phyloP scores from a whole-genome alignment of 345 rosid species.

The Bruguiera gymnorhiza region DNA sequence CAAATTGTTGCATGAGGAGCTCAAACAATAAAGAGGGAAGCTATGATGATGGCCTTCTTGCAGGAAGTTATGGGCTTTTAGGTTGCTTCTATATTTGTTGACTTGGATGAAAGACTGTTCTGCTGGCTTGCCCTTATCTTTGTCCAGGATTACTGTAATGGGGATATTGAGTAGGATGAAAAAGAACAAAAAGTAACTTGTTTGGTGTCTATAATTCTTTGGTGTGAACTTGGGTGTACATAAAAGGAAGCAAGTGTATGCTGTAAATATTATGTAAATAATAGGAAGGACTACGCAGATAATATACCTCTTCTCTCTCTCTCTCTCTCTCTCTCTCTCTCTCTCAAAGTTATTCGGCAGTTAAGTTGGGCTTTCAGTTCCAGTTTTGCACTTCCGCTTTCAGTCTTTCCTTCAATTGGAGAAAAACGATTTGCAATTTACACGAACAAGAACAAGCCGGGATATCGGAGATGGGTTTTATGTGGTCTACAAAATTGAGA shows the following conservation, averaged over 20 bases:
- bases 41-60: background rate
- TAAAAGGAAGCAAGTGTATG: background rate
- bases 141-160: background rate
- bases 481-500: no score
- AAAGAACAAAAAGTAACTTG: background rate
- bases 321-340: background rate
- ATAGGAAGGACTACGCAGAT: background rate
- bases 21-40: background rate
- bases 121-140: background rate
- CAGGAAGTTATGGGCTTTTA: background rate
- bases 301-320: background rate
- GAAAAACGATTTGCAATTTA: no score
- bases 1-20: conserved; percentile 8
- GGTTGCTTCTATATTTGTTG: background rate
- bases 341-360: no score
- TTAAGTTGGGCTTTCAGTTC: no score
- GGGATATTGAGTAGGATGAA: background rate
- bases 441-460: no score
- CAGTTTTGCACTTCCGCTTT: no score
- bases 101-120: conserved; percentile 6
- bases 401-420: no score
- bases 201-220: conserved; percentile 16
- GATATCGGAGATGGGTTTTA: no score
- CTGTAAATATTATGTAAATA: conserved; percentile 9
- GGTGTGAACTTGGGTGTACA: conserved; percentile 11